Conservation (phyloP, 2,329 filamentous ascomycete genomes). For the Aspergillus quadrilineatus region DNA sequence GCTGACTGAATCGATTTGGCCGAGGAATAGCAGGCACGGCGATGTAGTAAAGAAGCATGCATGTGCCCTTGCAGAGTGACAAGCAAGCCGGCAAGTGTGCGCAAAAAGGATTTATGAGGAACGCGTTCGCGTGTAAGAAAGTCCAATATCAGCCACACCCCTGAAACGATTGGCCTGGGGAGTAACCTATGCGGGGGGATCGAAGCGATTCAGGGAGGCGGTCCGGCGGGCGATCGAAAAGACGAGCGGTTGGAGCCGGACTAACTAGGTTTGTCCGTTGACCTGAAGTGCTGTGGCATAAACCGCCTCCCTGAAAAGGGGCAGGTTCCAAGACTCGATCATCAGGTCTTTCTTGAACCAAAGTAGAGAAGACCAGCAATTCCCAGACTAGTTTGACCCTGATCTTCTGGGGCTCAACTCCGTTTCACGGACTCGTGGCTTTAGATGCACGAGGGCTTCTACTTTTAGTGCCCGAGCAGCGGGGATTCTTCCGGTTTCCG, state of each 20-base stretch:
- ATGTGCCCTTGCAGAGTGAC: conserved; percentile 30
- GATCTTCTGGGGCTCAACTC: neutral
- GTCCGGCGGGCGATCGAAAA: neutral
- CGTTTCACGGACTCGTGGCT: neutral
- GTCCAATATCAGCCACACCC: conserved; percentile 8
- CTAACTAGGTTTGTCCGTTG: conserved; percentile 1
- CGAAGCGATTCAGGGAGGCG: conserved; percentile 15
- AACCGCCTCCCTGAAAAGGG: neutral
- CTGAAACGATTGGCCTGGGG: conserved; percentile 10
- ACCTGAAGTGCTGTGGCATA: neutral
- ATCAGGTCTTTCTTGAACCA: neutral
- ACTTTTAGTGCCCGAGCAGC: conserved; percentile 2
- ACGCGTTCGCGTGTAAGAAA: conserved; percentile 3
- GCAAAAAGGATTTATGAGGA: conserved; percentile 2
- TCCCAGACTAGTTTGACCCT: neutral
- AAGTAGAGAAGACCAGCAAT: neutral
- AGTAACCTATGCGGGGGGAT: conserved; percentile 1
- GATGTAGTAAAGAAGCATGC: conserved; percentile 32
- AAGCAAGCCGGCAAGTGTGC: neutral
- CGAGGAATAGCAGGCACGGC: conserved; percentile 34
- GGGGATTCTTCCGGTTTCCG: conserved; percentile 1
- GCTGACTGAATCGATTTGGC: conserved; percentile 25
- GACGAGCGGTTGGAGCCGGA: neutral
- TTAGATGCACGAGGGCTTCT: neutral
- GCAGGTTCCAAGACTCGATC: neutral